Evolutionary conservation across 495 filamentous ascomycete species (phyloP).

Genomic region (Aspergillus coremiiformis): DNA sequence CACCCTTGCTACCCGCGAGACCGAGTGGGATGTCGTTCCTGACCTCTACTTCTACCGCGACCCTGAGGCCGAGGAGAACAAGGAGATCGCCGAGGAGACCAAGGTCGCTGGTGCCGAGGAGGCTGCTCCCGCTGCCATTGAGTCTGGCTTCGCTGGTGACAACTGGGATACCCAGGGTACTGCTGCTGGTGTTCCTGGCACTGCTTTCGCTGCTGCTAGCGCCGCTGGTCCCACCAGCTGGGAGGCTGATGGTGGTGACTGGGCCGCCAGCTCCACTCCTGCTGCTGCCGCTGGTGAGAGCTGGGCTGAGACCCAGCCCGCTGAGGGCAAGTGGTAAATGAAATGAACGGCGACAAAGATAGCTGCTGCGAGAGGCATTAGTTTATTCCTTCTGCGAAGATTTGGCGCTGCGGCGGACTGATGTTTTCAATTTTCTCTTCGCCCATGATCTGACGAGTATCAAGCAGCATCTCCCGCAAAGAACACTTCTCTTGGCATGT

Average conservation of each 20-base stretch:
- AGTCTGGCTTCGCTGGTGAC: conserved; percentile 67
- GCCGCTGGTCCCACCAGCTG: conserved; percentile 61
- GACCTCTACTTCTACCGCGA: conserved; percentile 99
- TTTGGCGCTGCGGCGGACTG: conserved; percentile 17
- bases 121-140: conserved; percentile 69
- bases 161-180: conserved; percentile 51
- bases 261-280: conserved; percentile 56
- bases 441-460: conserved; percentile 13
- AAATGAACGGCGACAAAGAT: conserved; percentile 23
- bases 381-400: conserved; percentile 20
- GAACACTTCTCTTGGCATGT: conserved; percentile 37
- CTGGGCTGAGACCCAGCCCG: conserved; percentile 56
- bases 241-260: conserved; percentile 72
- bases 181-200: conserved; percentile 50
- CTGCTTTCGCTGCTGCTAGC: conserved; percentile 54
- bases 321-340: conserved; percentile 61
- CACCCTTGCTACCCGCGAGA: conserved; percentile 86
- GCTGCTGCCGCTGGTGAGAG: conserved; percentile 51
- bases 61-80: conserved; percentile 95
- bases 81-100: conserved; percentile 66
- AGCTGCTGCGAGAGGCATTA: conserved; percentile 27
- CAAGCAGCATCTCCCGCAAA: conserved; percentile 5
- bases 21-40: conserved; percentile 96
- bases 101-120: conserved; percentile 75
- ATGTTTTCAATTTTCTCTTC: neutral